Percentiles rank a stretch among this genome's conserved stretches.
Conservation (phyloP, 148 eudicot species). For the Diospyros lotus region DNA sequence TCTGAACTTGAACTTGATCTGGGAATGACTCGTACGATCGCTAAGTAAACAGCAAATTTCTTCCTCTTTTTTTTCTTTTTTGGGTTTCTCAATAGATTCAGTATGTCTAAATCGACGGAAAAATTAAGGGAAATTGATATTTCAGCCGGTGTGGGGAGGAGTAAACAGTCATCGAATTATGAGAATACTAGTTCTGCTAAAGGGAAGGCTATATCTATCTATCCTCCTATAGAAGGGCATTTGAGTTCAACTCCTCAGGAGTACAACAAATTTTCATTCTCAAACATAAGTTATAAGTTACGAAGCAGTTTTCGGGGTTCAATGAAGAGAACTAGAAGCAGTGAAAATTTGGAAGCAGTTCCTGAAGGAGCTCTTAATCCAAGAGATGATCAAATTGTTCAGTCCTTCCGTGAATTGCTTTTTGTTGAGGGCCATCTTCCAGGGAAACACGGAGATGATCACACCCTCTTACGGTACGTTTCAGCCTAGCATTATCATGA, state of each 20-base stretch:
- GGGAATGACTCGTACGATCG: neutral
- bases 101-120: slow-evolving; percentile 22
- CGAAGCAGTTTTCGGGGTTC: slow-evolving; percentile 13
- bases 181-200: neutral
- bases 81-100: neutral
- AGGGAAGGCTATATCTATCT: slow-evolving; percentile 14
- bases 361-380: slow-evolving; percentile 30
- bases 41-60: neutral
- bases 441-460: slow-evolving; percentile 34
- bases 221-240: slow-evolving; percentile 22
- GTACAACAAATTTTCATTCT: neutral
- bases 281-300: neutral
- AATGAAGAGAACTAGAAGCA: slow-evolving; percentile 1
- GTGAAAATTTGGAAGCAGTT: slow-evolving; percentile 13
- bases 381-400: slow-evolving; percentile 41
- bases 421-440: slow-evolving; percentile 27
- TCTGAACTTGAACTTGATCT: neutral
- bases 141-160: neutral
- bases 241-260: slow-evolving; percentile 20
- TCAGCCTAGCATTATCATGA: neutral
- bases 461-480: slow-evolving; percentile 43
- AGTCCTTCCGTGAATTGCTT: slow-evolving; percentile 40
- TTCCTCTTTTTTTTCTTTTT: neutral
- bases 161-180: slow-evolving; percentile 1
- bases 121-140: slow-evolving; percentile 12